Base-by-base conservation (phyloP, 2,329 filamentous ascomycete genomes). In the Pyrenophora graminea region DNA sequence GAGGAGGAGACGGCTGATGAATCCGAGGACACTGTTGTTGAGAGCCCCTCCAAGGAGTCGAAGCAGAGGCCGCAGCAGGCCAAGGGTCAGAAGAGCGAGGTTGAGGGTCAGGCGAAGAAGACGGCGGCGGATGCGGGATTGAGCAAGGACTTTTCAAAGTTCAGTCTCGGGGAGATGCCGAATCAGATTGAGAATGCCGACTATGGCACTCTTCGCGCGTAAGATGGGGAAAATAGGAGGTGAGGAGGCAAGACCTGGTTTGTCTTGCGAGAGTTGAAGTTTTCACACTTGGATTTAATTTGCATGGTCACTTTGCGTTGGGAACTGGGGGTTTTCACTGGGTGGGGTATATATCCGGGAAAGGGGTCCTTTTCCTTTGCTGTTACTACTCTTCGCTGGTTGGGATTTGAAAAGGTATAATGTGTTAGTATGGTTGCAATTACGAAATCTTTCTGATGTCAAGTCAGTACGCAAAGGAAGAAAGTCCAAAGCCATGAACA, bases 141-240 rank as follows among this genome's bases (percentile, higher is more conserved):
- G 3, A 32, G 43, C 0, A 62, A 64, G 36, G 62, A 62, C n/a
- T 59, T 69, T 27, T 52, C 56, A 36, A 63, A 68, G 51, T 56
- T 71, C 39, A 64, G 61, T 31, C 47, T 71, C 23, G 51, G 65
- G 19, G 61, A 61, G 34, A 55, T 71, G 31, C 63, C 69, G 2
- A 72, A 69, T 48, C 66, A 67, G 6, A 40, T 71, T n/a, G 52
- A 56, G 2, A 62, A 59, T 15, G 62, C 55, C 4, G 66, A 70
- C 39, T 67, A 66, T 13, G 67, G 68, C n/a, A 70, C 66, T 6
- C 59, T 70, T 19, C 37, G 31, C 15, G 50, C 50, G 3, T 53
- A 52, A 19, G 36, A 40, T 23, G 21, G 15, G 15, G 13, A 4
- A 4, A 4, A 15, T 15, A 6, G 15, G 18, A 12, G 13, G 17